phyloP scores from a whole-genome alignment of 2,329 filamentous ascomycete species.

The Emydomyces testavorans region DNA sequence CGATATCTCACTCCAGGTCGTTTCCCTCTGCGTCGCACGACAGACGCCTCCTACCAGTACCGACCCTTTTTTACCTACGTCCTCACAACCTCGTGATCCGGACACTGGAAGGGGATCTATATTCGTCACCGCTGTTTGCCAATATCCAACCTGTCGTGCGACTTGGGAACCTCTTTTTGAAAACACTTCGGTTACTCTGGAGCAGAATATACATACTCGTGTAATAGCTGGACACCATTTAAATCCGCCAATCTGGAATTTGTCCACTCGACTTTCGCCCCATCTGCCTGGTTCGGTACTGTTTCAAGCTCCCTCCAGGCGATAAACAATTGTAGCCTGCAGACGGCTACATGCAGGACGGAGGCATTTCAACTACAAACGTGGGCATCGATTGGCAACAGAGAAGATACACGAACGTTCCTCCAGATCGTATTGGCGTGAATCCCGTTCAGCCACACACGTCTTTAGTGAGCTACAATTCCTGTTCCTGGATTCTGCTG shows the following conservation, averaged over 20 bases:
- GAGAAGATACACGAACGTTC: conserved; percentile 7
- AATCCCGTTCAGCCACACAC: conserved; percentile 9
- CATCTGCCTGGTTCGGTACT: conserved; percentile 5
- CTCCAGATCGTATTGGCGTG: conserved; percentile 3
- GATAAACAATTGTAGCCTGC: conserved; percentile 3
- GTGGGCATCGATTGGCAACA: conserved; percentile 17
- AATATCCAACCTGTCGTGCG: conserved; percentile 3
- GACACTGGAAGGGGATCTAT: not conserved
- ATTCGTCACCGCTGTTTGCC: conserved; percentile 7
- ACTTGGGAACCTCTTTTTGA: not conserved
- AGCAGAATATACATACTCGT: not conserved
- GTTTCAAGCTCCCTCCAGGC: not conserved
- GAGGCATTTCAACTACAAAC: conserved; percentile 12
- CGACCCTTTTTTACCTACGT: not conserved
- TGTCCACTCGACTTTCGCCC: not conserved
- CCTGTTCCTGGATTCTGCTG: conserved; percentile 1
- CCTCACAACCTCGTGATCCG: conserved; percentile 9
- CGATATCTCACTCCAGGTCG: not conserved
- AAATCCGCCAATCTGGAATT: conserved; percentile 7
- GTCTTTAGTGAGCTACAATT: conserved; percentile 1
- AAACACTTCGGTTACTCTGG: not conserved
- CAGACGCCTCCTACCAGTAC: conserved; percentile 11
- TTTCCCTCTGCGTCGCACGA: conserved; percentile 10
- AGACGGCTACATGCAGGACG: conserved; percentile 14
- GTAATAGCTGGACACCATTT: not conserved